Evolutionary conservation across 2,329 filamentous ascomycete genomes (phyloP), one percentile per base, ranked within the genome.

Genomic region (Gaeumannomyces tritici): DNA sequence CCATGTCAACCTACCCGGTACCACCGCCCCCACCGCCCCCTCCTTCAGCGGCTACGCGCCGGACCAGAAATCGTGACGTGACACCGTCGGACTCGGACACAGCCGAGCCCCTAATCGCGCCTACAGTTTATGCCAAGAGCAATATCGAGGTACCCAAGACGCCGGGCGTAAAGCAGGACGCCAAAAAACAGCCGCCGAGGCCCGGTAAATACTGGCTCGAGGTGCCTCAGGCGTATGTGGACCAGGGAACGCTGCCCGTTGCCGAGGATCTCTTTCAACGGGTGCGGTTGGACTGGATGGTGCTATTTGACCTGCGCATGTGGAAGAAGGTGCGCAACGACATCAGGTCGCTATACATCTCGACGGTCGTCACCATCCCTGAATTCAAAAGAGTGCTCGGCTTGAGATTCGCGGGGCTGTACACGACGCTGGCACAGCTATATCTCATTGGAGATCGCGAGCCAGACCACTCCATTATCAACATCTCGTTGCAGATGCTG

Each of bases 381-480:
- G 86, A 96, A 71, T 99, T 99, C 82, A 99, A 99, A 77, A 88
- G 93, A 26, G 86, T 99, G 12, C 80, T 99, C 62, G 93, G 93
- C 2, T 79, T 99, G 56, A 86, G 95, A n/a, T 96, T 99, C 73
- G 91, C 96, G 61, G 93, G 92, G 0, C 81, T 99, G 3, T 99
- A 99, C 75, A 98, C 95, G 1, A 90, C 90, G 2, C 78, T 99
- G 59, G 93, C 95, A 6, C 93, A 99, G 72, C 80, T 99, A 4
- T 99, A 98, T 73, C 83, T 99, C 33, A 95, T 99, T 66, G 93
- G 93, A 18, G 95, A 99, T 71, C 84, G 95, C 66, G 95, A 99
- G 73, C 95, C 95, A 2, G 95, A 99, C 70, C 93, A 98, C 74
- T 98, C 93, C 13, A 98, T 99, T 71, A 96, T 99, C 79, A 97